Conservation (phyloP, 164 flowering plant species). For the Nelumbo lutea region DNA sequence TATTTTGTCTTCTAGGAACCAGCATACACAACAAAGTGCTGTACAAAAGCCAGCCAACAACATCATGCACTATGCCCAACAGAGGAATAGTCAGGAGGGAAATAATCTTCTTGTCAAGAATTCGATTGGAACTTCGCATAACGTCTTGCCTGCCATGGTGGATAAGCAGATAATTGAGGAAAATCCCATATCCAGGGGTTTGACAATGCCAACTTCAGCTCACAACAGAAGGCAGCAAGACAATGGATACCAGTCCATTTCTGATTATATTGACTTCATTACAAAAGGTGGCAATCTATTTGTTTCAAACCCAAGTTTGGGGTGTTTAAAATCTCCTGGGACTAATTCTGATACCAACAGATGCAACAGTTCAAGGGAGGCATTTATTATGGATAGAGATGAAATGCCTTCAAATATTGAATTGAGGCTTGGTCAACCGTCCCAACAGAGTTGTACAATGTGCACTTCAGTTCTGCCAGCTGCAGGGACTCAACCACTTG, state of each 20-base stretch:
- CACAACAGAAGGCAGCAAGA: constrained; percentile 14
- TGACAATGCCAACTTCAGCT: constrained; percentile 16
- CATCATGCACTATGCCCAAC: constrained; percentile 16
- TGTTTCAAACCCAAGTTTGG: constrained; percentile 13
- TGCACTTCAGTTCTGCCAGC: constrained; percentile 20
- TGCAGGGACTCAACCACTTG: constrained; percentile 18
- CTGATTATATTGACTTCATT: constrained; percentile 21
- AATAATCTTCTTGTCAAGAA: constrained; percentile 17
- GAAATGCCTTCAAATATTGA: constrained; percentile 47
- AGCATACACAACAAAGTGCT: constrained; percentile 12
- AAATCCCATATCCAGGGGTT: constrained; percentile 17
- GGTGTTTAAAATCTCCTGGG: constrained; percentile 17
- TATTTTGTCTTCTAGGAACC: constrained; percentile 14
- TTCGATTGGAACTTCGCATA: constrained; percentile 17
- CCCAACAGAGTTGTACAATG: constrained; percentile 31
- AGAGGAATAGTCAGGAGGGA: constrained; percentile 18
- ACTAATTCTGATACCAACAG: constrained; percentile 16
- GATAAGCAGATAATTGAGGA: constrained; percentile 18
- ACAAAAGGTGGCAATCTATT: constrained; percentile 22
- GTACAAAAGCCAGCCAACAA: constrained; percentile 12
- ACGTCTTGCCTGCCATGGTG: constrained; percentile 12
- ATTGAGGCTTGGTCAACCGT: constrained; percentile 70
- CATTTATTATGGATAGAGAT: constrained; percentile 19
- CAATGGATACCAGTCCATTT: constrained; percentile 24
- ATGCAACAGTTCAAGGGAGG: constrained; percentile 18